These are phyloP conservation scores for Beta macrorhiza DNA, from an alignment of 179 eudicot genomes.

Conservation along the genomic window DNA sequence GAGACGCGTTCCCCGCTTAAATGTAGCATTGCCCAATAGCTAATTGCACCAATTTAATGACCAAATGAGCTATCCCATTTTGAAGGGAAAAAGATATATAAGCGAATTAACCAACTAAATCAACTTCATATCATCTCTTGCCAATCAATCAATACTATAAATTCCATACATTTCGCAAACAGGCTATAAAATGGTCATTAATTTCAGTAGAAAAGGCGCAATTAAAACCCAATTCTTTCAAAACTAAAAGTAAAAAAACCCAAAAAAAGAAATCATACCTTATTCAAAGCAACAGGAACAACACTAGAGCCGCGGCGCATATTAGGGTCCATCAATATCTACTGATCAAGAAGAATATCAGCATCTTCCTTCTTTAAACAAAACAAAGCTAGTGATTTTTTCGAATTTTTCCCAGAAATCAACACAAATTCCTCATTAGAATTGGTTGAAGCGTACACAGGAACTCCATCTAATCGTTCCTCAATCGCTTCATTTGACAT, in stretches of 20 bases:
- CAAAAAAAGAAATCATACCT: constrained; percentile 38
- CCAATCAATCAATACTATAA: neutral
- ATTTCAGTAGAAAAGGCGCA: neutral
- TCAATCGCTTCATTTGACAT: constrained; percentile 57
- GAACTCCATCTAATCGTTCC: constrained; percentile 70
- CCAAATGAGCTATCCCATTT: neutral
- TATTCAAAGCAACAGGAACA: constrained; percentile 78
- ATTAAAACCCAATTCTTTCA: neutral
- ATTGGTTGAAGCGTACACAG: constrained; percentile 69
- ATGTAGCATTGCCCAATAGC: neutral
- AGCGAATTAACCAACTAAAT: neutral
- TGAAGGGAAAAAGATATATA: neutral
- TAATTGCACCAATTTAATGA: neutral
- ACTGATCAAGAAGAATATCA: constrained; percentile 60
- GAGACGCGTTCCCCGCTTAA: neutral
- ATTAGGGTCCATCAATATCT: constrained; percentile 62
- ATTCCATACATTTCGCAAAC: neutral
- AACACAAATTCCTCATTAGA: constrained; percentile 17
- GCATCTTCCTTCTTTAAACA: constrained; percentile 54
- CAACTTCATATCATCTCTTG: neutral
- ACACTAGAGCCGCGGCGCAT: constrained; percentile 67
- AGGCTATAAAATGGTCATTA: neutral
- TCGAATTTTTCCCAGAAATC: no score
- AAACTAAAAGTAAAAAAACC: no score
- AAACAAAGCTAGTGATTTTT: no score